Base-by-base conservation (phyloP, 2,329 filamentous ascomycete genomes). In the Clonostachys rosea region DNA sequence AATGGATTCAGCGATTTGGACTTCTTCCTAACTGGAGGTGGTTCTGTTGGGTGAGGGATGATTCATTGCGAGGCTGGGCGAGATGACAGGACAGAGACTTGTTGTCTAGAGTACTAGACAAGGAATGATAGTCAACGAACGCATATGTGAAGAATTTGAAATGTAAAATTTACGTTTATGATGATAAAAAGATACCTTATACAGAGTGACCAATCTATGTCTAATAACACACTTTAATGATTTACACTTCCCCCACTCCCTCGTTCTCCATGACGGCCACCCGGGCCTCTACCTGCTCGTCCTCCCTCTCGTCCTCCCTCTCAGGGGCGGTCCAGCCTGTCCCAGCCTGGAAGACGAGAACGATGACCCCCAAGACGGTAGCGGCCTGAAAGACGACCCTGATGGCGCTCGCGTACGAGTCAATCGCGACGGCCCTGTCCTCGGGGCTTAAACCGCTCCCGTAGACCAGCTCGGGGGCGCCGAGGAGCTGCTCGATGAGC, bases 1-100 rank as follows among this genome's bases (percentile, higher is more conserved):
- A 73, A 79, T 45, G 87, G 84, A 0, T 86, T 85, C 12, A 85
- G 78, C 53, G 88, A 92, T 59, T 68, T 94, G 56, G 88, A 92
- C 62, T 91, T 89, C 66, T 91, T 91, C 30, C 17, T 49, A n/a
- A 16, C 47, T 3, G 46, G 46, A 13, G 35, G 16, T 13, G 42
- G 42, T 6, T 30, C 24, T 30, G 24, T 30, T 10, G 24, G 24
- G 2, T 30, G 24, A 30, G 9, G 24, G 9, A 10, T 30, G 24
- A 30, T 30, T 30, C 9, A 30, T 10, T 30, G 24, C 24, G 4
- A 30, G 24, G 10, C 24, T 30, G 24, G 24, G 10, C 24, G 24
- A 10, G 8, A 30, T 30, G 4, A 30, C 8, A 30, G 24, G 10
- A 30, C 24, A 10, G 24, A 30, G 2, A 20, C 24, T 8, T 30